Conservation (phyloP, 2,329 filamentous ascomycete genomes). For the Fusarium luffae region DNA sequence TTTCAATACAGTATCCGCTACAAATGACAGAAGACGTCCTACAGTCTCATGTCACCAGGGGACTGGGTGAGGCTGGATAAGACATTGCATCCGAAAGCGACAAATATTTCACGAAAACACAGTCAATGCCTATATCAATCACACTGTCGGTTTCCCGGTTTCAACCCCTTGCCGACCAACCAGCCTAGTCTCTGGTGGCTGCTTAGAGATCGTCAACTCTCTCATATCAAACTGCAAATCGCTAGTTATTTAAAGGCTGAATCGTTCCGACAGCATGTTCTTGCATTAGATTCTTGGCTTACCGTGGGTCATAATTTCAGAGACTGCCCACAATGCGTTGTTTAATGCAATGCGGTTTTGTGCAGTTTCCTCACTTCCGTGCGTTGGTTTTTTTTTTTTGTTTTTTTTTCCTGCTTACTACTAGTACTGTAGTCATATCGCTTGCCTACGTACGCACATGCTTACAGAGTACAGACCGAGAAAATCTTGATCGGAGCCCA, state of each 20-base stretch:
- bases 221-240: conserved; percentile 35
- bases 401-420: conserved; percentile 17
- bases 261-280: conserved; percentile 18
- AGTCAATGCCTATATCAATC: conserved; percentile 13
- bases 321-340: conserved; percentile 13
- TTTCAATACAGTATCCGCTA: conserved; percentile 19
- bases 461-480: background rate
- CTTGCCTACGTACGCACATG: conserved; percentile 13
- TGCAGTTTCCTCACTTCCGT: conserved; percentile 17
- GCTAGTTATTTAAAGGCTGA: conserved; percentile 13
- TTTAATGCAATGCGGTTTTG: conserved; percentile 22
- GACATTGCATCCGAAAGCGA: conserved; percentile 17
- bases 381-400: conserved; percentile 6
- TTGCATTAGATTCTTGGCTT: conserved; percentile 21
- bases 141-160: conserved; percentile 30
- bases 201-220: conserved; percentile 30
- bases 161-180: conserved; percentile 6
- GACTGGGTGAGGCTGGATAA: background rate
- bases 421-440: conserved; percentile 11
- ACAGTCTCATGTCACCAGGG: conserved; percentile 4
- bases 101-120: conserved; percentile 23
- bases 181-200: conserved; percentile 22
- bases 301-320: conserved; percentile 34
- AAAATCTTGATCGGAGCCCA: conserved; percentile 10
- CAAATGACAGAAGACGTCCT: conserved; percentile 25